A percentile compares a stretch with the other conserved stretches of the same genome.
phyloP scores from a whole-genome alignment of 2,329 filamentous ascomycete species.

The Didymella arachidicola region DNA sequence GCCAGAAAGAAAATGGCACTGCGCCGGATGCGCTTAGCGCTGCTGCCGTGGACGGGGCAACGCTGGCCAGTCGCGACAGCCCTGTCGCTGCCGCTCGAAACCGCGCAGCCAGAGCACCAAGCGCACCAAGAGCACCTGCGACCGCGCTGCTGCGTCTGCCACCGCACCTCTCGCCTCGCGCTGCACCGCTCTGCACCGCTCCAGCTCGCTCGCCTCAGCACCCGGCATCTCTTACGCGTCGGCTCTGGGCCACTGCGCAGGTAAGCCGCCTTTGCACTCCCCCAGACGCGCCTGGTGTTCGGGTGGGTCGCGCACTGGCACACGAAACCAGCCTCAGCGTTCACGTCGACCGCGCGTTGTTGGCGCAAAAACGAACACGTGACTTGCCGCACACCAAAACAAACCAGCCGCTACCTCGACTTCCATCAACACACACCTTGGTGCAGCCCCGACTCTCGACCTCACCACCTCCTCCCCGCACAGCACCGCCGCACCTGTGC shows the following conservation, averaged over 20 bases:
- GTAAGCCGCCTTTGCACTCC: conserved; percentile 23
- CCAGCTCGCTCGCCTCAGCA: conserved; percentile 16
- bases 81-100: conserved; percentile 29
- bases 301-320: conserved; percentile 38
- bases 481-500: conserved; percentile 34
- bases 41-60: conserved; percentile 2
- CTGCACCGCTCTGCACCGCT: conserved; percentile 9
- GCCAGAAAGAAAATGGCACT: conserved; percentile 43
- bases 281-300: conserved; percentile 36
- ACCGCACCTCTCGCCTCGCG: conserved; percentile 5
- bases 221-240: conserved; percentile 35
- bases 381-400: conserved; percentile 43
- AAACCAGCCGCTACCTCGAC: conserved; percentile 43
- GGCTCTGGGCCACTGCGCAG: conserved; percentile 18
- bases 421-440: conserved; percentile 48
- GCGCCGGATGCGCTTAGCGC: conserved; percentile 37
- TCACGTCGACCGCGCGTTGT: conserved; percentile 40
- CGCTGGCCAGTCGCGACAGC: conserved; percentile 27
- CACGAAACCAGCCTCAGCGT: conserved; percentile 40
- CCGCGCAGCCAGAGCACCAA: conserved; percentile 1
- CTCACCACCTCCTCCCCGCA: conserved; percentile 25
- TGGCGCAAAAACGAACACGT: conserved; percentile 28
- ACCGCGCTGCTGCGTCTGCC: conserved; percentile 27
- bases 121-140: conserved; percentile 10
- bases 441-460: conserved; percentile 38